Percentiles rank a stretch among this genome's conserved stretches.
phyloP scores from a whole-genome alignment of 164 flowering plant genomes.

The grape (Vitis vinifera) region ASM3070453v1 NC_081816.1:24039501-24040000 shows the following conservation, averaged over 20 bases:
- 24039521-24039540: background rate
- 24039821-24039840: no score
- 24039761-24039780: no score
- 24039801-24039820: no score
- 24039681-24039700: background rate
- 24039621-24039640: background rate
- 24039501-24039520: no score
- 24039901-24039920: constrained; percentile 76
- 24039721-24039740: no score
- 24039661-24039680: background rate
- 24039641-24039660: background rate
- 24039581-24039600: background rate
- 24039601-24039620: constrained; percentile 3
- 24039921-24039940: constrained; percentile 54
- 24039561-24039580: background rate
- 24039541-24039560: background rate
- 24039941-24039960: constrained; percentile 83
- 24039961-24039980: constrained; percentile 92
- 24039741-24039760: no score
- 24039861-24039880: background rate
- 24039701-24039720: no score
- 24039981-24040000: constrained; percentile 38
- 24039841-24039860: no score
- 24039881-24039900: constrained; percentile 71
- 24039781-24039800: no score